Evolutionary conservation across 257 asterid species (phyloP).

Genomic region (Przewalskia tangutica): DNA sequence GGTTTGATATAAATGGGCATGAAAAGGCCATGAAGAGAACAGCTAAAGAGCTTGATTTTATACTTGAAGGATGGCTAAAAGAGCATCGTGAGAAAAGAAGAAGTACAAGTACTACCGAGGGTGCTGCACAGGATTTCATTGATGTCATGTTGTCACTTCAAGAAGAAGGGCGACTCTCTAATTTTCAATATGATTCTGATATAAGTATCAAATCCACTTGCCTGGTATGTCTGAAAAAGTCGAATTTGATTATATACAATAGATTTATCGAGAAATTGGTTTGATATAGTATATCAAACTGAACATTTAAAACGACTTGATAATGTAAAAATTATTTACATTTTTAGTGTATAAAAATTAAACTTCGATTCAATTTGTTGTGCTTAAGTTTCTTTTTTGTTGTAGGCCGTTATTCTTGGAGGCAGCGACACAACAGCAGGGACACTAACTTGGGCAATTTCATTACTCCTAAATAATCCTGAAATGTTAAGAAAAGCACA

Average conservation of each 20-base stretch:
- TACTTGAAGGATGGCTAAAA: conserved; percentile 10
- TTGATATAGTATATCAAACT: background rate
- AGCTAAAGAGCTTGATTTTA: conserved; percentile 11
- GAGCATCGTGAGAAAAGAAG: background rate
- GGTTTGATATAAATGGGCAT: conserved; percentile 9
- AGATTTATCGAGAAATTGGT: background rate
- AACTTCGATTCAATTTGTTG: background rate
- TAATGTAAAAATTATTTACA: background rate
- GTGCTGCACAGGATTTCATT: conserved; percentile 2
- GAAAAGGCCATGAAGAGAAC: conserved; percentile 16
- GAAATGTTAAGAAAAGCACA: conserved; percentile 24
- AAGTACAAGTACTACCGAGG: background rate
- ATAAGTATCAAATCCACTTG: conserved; percentile 13
- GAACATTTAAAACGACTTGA: background rate
- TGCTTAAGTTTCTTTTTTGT: background rate
- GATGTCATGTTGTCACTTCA: conserved; percentile 8
- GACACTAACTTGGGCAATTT: conserved; percentile 37
- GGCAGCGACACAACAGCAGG: conserved; percentile 31
- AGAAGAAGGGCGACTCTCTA: background rate
- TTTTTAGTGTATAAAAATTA: background rate
- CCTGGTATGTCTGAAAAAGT: background rate
- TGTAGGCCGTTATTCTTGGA: conserved; percentile 18
- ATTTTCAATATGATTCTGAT: conserved; percentile 6
- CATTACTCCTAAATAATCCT: conserved; percentile 28
- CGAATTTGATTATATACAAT: background rate